A percentile compares a stretch with the other conserved stretches of the same genome.
Conservation (phyloP, 164 flowering plant genomes). For the Berberis thunbergii region DNA sequence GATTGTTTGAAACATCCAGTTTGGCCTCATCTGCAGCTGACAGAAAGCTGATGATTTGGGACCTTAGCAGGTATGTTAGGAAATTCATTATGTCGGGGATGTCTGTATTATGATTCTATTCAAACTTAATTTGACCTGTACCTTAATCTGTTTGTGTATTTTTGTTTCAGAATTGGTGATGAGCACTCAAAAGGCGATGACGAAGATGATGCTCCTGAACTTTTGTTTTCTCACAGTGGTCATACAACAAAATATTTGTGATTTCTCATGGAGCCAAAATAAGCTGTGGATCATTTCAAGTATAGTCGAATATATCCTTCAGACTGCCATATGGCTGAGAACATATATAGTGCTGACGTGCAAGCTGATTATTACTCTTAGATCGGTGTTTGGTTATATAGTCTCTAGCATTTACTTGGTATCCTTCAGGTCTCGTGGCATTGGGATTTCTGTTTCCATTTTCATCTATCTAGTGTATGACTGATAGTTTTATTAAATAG, state of each 20-base stretch:
- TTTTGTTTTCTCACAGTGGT: constrained; percentile 87
- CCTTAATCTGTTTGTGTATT: not conserved
- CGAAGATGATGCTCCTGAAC: constrained; percentile 93
- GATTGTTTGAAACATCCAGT: too few species aligned
- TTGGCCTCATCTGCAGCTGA: constrained; percentile 88
- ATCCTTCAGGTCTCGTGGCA: too few species aligned
- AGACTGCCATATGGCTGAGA: constrained; percentile 86
- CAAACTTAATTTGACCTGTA: not conserved
- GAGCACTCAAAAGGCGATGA: constrained; percentile 86
- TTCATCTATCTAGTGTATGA: too few species aligned
- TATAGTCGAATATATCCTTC: constrained; percentile 83
- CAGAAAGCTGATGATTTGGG: constrained; percentile 94
- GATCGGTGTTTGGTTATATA: not conserved
- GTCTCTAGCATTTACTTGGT: too few species aligned
- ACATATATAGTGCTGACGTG: constrained; percentile 53
- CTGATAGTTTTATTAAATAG: too few species aligned
- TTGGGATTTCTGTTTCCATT: too few species aligned
- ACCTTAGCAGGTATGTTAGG: constrained; percentile 65
- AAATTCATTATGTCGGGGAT: too few species aligned
- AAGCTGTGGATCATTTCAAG: constrained; percentile 86
- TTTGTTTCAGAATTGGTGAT: constrained; percentile 65
- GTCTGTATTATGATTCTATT: too few species aligned
- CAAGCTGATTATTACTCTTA: constrained; percentile 10
- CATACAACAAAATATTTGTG: constrained; percentile 83
- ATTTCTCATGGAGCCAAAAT: constrained; percentile 83